A percentile compares a stretch with the other conserved stretches of the same genome.
phyloP scores from a whole-genome alignment of 306 rosid species.

The Cucurbita argyrosperma region DNA sequence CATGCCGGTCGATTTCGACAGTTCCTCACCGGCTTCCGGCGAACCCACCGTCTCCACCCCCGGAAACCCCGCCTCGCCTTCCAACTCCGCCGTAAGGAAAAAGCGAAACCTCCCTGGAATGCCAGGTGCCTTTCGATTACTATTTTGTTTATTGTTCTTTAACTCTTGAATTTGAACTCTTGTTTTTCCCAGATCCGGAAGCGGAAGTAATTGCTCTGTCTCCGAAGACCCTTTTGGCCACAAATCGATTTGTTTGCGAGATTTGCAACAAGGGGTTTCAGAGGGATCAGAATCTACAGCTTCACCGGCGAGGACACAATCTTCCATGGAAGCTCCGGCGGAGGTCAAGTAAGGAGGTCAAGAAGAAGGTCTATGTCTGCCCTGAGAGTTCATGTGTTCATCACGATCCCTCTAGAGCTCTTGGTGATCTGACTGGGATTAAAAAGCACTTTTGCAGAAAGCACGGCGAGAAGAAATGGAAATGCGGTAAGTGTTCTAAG shows the following conservation, averaged over 20 bases:
- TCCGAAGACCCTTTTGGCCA: slow-evolving; percentile 70
- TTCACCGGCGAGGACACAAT: slow-evolving; percentile 78
- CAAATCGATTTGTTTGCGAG: slow-evolving; percentile 82
- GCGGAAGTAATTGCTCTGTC: slow-evolving; percentile 92
- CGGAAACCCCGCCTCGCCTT: slow-evolving; percentile 18
- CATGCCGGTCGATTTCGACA: slow-evolving; percentile 61
- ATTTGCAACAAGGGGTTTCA: slow-evolving; percentile 92
- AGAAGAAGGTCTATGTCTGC: slow-evolving; percentile 81
- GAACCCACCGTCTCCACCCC: slow-evolving; percentile 76
- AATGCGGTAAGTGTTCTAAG: too few species aligned
- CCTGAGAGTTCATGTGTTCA: slow-evolving; percentile 77
- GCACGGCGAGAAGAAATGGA: too few species aligned
- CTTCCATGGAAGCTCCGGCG: slow-evolving; percentile 89
- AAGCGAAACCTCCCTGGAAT: too few species aligned
- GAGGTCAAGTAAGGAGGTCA: slow-evolving; percentile 64
- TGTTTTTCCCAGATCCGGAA: slow-evolving; percentile 52
- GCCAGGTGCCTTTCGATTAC: too few species aligned
- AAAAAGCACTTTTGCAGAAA: slow-evolving; percentile 30
- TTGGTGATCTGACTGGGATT: slow-evolving; percentile 85
- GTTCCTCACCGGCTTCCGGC: slow-evolving; percentile 69
- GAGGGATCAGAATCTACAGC: slow-evolving; percentile 94
- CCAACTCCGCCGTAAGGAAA: too few species aligned
- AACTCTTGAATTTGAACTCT: background rate
- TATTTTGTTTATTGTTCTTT: too few species aligned
- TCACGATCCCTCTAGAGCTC: slow-evolving; percentile 77